Evolutionary conservation across 257 asterid genomes (phyloP).

Genomic region (Apocynum venetum): DNA sequence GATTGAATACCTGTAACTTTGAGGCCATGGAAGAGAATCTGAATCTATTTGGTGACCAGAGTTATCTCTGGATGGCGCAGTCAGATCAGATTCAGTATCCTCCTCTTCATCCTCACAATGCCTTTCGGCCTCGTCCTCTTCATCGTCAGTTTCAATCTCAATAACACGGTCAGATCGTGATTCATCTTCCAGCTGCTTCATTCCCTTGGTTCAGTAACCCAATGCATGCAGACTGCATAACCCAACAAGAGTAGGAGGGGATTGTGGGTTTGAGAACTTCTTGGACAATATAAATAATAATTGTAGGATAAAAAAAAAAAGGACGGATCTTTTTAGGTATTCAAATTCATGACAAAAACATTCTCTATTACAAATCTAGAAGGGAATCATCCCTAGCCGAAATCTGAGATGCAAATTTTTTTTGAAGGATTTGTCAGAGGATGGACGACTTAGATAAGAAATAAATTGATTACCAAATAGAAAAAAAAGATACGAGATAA

Average conservation of each 20-base stretch:
- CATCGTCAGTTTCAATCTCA: constrained; percentile 77
- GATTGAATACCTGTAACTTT: constrained; percentile 59
- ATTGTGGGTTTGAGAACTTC: background rate
- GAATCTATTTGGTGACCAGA: constrained; percentile 25
- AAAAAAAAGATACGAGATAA: background rate
- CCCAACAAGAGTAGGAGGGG: background rate
- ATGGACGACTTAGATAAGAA: background rate
- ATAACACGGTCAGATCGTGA: constrained; percentile 54
- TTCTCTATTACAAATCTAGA: background rate
- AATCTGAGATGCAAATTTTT: background rate
- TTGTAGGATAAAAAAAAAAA: background rate
- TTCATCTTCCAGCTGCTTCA: constrained; percentile 44
- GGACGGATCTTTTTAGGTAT: background rate
- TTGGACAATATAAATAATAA: background rate
- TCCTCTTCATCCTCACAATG: constrained; percentile 38
- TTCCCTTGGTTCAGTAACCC: background rate
- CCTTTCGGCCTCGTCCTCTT: constrained; percentile 67
- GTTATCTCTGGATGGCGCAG: constrained; percentile 20
- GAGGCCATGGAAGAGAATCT: constrained; percentile 62
- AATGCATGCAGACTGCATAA: background rate
- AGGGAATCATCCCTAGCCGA: background rate
- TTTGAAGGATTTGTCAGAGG: background rate
- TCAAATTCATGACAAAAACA: background rate
- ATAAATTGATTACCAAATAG: too few relatives aligned
- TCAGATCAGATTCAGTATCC: constrained; percentile 59